Conservation (phyloP, 495 filamentous ascomycete genomes). For the Daldinia grandis region DNA sequence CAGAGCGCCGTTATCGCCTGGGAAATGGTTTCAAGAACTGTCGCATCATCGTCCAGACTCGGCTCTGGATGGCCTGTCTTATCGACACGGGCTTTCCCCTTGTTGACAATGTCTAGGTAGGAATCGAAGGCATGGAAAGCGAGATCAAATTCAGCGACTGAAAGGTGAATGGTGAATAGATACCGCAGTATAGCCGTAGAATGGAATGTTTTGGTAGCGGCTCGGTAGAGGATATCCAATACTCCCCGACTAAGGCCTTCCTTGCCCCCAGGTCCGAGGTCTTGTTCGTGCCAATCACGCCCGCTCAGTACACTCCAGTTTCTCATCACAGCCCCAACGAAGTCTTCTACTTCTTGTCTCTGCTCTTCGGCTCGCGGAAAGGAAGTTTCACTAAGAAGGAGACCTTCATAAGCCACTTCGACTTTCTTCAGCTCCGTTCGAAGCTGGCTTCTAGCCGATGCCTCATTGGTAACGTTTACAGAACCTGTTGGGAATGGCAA, state of each 20-base stretch:
- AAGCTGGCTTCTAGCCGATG: conserved; percentile 69
- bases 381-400: conserved; percentile 73
- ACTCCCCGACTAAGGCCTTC: conserved; percentile 73
- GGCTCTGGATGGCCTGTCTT: conserved; percentile 77
- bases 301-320: conserved; percentile 88
- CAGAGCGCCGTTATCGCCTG: conserved; percentile 83
- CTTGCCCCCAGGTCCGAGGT: conserved; percentile 81
- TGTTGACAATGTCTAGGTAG: conserved; percentile 84
- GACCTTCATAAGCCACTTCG: conserved; percentile 75
- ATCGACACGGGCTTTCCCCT: conserved; percentile 78
- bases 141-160: conserved; percentile 86
- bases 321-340: conserved; percentile 77
- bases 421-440: conserved; percentile 76
- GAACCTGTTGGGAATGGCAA: conserved; percentile 59
- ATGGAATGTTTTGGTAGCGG: conserved; percentile 91
- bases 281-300: conserved; percentile 75
- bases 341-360: conserved; percentile 79
- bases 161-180: conserved; percentile 85
- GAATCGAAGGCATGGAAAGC: conserved; percentile 88
- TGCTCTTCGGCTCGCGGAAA: conserved; percentile 84
- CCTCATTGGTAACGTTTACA: conserved; percentile 49
- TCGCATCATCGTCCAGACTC: conserved; percentile 79
- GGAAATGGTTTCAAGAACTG: conserved; percentile 75
- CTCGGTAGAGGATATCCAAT: conserved; percentile 85
- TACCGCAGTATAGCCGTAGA: conserved; percentile 86